These are phyloP conservation scores for Trametes versicolor DNA, from an alignment of 1,284 basidiomycete species.

Conservation along the genomic window DNA sequence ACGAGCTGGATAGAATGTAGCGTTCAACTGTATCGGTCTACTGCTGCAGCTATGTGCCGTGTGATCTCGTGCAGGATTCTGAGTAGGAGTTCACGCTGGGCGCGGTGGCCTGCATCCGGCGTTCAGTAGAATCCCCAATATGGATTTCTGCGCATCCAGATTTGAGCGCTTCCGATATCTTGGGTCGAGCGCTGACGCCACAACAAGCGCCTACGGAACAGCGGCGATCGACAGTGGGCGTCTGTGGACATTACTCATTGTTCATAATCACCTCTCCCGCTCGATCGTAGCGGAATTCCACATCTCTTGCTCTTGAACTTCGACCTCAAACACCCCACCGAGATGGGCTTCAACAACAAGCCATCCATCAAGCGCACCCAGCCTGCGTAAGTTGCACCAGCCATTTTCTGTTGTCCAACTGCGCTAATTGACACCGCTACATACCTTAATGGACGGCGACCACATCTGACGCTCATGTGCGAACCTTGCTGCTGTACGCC, in stretches of 20 bases:
- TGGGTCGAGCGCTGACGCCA: neutral
- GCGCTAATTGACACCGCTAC: conserved; percentile 1
- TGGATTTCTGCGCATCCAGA: no score
- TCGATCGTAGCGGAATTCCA: neutral
- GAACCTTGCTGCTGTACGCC: neutral
- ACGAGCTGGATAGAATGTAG: conserved; percentile 20
- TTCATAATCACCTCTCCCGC: neutral
- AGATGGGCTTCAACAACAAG: conserved; percentile 26
- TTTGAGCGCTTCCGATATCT: no score
- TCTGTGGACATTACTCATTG: neutral
- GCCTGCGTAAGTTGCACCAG: conserved; percentile 14
- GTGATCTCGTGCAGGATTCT: conserved; percentile 2
- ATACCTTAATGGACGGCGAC: neutral
- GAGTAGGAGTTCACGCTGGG: neutral
- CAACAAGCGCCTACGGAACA: neutral
- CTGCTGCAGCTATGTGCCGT: conserved; percentile 6
- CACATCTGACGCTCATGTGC: conserved; percentile 10
- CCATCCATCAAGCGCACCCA: conserved; percentile 25
- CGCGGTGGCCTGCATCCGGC: no score
- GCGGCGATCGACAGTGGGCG: conserved; percentile 12
- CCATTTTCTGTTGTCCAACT: neutral
- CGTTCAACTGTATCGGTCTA: conserved; percentile 9
- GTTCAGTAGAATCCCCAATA: neutral
- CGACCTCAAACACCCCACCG: neutral
- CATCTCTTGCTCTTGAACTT: neutral